Conservation (phyloP, 2,329 filamentous ascomycete genomes). For the Catunica adiposa region DNA sequence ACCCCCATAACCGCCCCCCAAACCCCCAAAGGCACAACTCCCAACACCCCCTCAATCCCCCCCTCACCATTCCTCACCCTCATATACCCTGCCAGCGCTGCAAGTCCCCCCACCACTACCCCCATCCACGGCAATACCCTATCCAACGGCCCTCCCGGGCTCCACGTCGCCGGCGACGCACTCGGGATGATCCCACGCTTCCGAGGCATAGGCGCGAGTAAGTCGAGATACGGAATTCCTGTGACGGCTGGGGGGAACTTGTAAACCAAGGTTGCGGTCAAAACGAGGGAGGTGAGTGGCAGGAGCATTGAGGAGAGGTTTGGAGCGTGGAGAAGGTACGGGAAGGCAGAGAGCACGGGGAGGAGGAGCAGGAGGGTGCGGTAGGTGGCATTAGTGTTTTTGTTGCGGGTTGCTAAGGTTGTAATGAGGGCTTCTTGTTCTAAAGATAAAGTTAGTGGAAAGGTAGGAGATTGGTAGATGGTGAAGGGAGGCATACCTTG, state of each 20-base stretch:
- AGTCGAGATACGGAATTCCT: slow-evolving; percentile 34
- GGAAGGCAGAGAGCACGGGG: slow-evolving; percentile 37
- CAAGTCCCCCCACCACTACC: slow-evolving; percentile 34
- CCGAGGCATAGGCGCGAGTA: slow-evolving; percentile 17
- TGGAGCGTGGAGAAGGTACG: slow-evolving; percentile 35
- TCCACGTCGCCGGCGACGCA: slow-evolving; percentile 7
- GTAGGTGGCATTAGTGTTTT: slow-evolving; percentile 40
- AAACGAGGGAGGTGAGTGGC: slow-evolving; percentile 44
- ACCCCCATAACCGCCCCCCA: slow-evolving; percentile 44
- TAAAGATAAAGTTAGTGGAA: slow-evolving; percentile 20
- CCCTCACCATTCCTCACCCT: slow-evolving; percentile 21
- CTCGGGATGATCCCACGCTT: slow-evolving; percentile 11
- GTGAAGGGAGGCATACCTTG: slow-evolving; percentile 35
- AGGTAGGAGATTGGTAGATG: not conserved
- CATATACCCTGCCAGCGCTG: slow-evolving; percentile 29
- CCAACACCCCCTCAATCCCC: slow-evolving; percentile 29
- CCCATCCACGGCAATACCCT: slow-evolving; percentile 45
- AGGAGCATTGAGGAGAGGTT: slow-evolving; percentile 30
- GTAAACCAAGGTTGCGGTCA: slow-evolving; percentile 45
- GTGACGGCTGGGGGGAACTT: slow-evolving; percentile 37
- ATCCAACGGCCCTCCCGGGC: slow-evolving; percentile 31
- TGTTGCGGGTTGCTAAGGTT: slow-evolving; percentile 37
- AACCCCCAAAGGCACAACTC: slow-evolving; percentile 38
- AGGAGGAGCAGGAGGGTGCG: slow-evolving; percentile 40
- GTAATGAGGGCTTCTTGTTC: slow-evolving; percentile 50